Evolutionary conservation across 306 rosid species (phyloP).

Genomic region (Macrotyloma uniflorum): DNA sequence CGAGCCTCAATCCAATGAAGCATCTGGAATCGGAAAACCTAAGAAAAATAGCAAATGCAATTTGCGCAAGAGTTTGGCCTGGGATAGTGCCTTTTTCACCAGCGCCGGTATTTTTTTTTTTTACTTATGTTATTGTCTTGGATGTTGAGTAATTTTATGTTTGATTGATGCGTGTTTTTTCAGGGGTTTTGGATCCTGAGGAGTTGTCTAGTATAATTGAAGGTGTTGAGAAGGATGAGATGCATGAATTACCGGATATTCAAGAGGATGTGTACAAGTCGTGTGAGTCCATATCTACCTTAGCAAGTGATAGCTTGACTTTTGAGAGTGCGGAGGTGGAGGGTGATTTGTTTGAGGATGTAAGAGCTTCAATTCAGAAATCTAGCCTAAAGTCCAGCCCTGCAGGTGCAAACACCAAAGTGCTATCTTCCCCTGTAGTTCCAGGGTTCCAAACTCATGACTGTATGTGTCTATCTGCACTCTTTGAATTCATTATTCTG

Average conservation of each 20-base stretch:
- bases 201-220: conserved; percentile 84
- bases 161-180: conserved; percentile 26
- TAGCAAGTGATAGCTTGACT: conserved; percentile 75
- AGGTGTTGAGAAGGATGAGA: conserved; percentile 65
- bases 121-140: not conserved
- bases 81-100: conserved; percentile 97
- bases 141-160: not conserved
- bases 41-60: conserved; percentile 70
- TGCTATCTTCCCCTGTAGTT: conserved; percentile 28
- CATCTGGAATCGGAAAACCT: conserved; percentile 50
- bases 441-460: conserved; percentile 33
- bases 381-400: conserved; percentile 48
- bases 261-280: conserved; percentile 77
- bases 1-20: conserved; percentile 50
- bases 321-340: conserved; percentile 60
- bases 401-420: conserved; percentile 43
- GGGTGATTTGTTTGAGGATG: conserved; percentile 74
- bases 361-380: conserved; percentile 96
- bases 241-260: conserved; percentile 55
- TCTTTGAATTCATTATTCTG: not conserved
- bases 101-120: conserved; percentile 66
- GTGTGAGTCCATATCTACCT: conserved; percentile 73
- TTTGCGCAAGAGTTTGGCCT: conserved; percentile 92
- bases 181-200: conserved; percentile 90
- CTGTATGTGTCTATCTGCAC: conserved; percentile 47